phyloP scores from a whole-genome alignment of 495 filamentous ascomycete genomes.

The Cladorrhinum samala region DNA sequence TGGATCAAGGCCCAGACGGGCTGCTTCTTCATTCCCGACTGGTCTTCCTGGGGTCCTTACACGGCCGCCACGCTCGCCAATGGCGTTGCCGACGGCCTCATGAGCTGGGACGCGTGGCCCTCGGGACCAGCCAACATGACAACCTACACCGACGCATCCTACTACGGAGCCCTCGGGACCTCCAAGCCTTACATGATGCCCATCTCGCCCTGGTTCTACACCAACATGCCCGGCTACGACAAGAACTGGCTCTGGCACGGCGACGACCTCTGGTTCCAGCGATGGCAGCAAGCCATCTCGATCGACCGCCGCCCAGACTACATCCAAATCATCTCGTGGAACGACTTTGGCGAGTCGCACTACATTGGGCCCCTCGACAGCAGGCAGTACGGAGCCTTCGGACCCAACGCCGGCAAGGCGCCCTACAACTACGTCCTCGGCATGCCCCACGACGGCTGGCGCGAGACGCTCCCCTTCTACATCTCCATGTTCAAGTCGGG shows the following conservation, averaged over 20 bases:
- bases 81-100: constrained; percentile 27
- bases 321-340: constrained; percentile 10
- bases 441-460: constrained; percentile 33
- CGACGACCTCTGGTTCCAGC: constrained; percentile 56
- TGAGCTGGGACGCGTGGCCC: constrained; percentile 38
- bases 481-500: constrained; percentile 44
- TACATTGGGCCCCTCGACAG: constrained; percentile 44
- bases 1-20: constrained; percentile 24
- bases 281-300: constrained; percentile 6
- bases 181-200: constrained; percentile 39
- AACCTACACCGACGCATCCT: constrained; percentile 22
- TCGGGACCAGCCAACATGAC: constrained; percentile 45
- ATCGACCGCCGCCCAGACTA: constrained; percentile 5
- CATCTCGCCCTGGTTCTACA: constrained; percentile 67
- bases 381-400: constrained; percentile 36
- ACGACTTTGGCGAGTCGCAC: constrained; percentile 31
- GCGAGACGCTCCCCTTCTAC: constrained; percentile 47
- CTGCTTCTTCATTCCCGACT: constrained; percentile 30
- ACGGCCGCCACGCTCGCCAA: constrained; percentile 1
- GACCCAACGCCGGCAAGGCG: constrained; percentile 19
- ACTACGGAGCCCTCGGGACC: constrained; percentile 21
- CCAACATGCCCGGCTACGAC: constrained; percentile 50
- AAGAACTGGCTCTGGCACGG: constrained; percentile 68
- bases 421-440: constrained; percentile 37
- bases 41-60: constrained; percentile 17